Evolutionary conservation across 768 basidiomycete genomes (phyloP), one percentile per base, ranked within the genome.

Genomic region (Amanita jacksonii): DNA sequence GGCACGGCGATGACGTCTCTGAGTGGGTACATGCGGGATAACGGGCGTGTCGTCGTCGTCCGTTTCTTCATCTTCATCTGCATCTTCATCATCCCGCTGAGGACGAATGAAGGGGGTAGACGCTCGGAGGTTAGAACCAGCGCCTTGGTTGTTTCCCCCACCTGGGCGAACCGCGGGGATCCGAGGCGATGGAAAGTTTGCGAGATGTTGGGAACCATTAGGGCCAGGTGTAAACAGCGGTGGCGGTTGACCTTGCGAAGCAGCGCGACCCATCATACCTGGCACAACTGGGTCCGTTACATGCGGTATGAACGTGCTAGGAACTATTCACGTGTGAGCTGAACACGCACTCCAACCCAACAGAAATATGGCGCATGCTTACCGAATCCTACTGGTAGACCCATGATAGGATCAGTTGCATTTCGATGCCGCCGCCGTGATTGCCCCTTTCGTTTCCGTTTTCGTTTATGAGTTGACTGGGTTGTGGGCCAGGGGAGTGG

Each of bases 61-160:
- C 15, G 46, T 47, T 4, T 41, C 50, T 13, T 43, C 43, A 7
- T 52, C 51, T 7, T 45, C 43, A 15, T 46, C 48, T 5, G 28
- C 25, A 10, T 45, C 35, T 2, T 27, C 27, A 28, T 25, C 34
- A 12, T 28, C 24, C 4, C 7, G 8, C 33, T 31, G 43, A 2
- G 49, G 40, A 8, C 58, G 52, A 19, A 57, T 53, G 34, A 60
- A 64, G 2, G 63, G 62, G 1, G 63, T 64, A 2, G 56, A 45
- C 3, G 55, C 52, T 36, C 63, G 53, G 12, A 47, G 55, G 13
- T 23, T 16, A 0, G 32, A 12, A 9, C 42, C 42, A 3, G 15
- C 23, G 9, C 35, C 43, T 3, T 37, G 32, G 18, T 22, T 34
- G n/a, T 13, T 45, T 16, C 36, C 36, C 13, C 18, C 18, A 8